Evolutionary conservation across 805 yeast species (phyloP), one percentile per base, ranked within the genome.

Genomic region (Candida piceae): DNA sequence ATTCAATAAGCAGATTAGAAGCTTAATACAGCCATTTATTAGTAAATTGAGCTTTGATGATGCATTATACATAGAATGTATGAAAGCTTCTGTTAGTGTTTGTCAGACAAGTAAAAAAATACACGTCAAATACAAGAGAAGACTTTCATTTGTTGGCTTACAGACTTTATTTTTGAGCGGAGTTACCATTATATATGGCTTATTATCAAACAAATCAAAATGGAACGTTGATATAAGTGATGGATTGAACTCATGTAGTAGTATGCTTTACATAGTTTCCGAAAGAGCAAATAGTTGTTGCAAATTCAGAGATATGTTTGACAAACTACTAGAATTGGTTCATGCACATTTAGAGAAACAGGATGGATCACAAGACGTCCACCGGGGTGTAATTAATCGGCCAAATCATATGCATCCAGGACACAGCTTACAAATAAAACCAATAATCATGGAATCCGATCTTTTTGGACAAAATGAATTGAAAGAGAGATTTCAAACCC

Each of bases 141-240:
- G 48, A 12, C 41, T 45, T 11, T 46, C 50, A 12, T 41, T 46
- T 30, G 35, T 48, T 5, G 42, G 40, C 3, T 22, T 46, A 22
- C 49, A 48, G 23, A 41, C 48, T 16, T 22, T 48, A 2, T 46
- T 46, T 33, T 28, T 46, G 13, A 28, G 47, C 23, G 51, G 49
- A 3, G 37, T 45, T 8, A 42, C 51, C 13, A 21, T 47, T 5
- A 36, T 47, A 2, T 47, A 47, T 29, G 49, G 51, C n/a, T 30
- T 45, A 6, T 34, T 45, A 21, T 40, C 46, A 7, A 33, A 34
- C 12, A 47, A 47, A 11, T 16, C 42, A 2, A 35, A 27, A 13
- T 47, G 44, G 44, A 34, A 22, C 28, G 28, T 39, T 27, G 42
- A 40, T n/a, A 39, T 42, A 6, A 30, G 45, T n/a, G 42, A 38